These are phyloP conservation scores for Phytophthora tentaculata DNA, from an alignment of 352 stramenopile species.

Conservation along the genomic window DNA sequence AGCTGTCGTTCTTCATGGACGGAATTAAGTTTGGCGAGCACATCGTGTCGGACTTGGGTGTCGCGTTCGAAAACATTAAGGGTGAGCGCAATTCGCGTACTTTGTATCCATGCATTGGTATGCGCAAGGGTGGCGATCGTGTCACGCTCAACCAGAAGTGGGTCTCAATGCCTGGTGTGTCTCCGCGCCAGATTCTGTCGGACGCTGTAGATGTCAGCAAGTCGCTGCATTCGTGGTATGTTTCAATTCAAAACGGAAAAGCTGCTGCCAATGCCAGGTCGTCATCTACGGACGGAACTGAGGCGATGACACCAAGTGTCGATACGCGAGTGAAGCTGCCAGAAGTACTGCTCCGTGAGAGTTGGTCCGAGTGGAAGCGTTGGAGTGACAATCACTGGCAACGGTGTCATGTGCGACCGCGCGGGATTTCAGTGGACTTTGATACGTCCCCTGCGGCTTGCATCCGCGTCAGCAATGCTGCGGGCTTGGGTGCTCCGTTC, in stretches of 20 bases:
- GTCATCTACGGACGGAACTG: constrained; percentile 3
- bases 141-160: constrained; percentile 97
- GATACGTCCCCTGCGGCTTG: constrained; percentile 92
- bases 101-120: constrained; percentile 96
- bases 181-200: constrained; percentile 72
- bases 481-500: constrained; percentile 90
- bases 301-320: not conserved
- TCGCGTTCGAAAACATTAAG: constrained; percentile 96
- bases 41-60: constrained; percentile 97
- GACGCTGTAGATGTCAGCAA: constrained; percentile 92
- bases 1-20: constrained; percentile 98
- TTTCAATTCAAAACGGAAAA: constrained; percentile 55
- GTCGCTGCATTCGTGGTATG: constrained; percentile 85
- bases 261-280: constrained; percentile 13
- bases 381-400: constrained; percentile 88
- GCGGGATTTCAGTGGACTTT: constrained; percentile 94
- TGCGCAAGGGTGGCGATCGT: constrained; percentile 94
- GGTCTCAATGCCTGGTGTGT: constrained; percentile 85
- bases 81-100: constrained; percentile 83
- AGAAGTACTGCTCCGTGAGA: constrained; percentile 63
- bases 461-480: constrained; percentile 86
- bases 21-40: constrained; percentile 99
- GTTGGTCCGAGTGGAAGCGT: constrained; percentile 85
- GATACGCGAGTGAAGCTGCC: constrained; percentile 54
- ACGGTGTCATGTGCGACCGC: constrained; percentile 77